phyloP scores from a whole-genome alignment of 2,329 filamentous ascomycete genomes.

The Phymatotrichopsis omnivora region DNA sequence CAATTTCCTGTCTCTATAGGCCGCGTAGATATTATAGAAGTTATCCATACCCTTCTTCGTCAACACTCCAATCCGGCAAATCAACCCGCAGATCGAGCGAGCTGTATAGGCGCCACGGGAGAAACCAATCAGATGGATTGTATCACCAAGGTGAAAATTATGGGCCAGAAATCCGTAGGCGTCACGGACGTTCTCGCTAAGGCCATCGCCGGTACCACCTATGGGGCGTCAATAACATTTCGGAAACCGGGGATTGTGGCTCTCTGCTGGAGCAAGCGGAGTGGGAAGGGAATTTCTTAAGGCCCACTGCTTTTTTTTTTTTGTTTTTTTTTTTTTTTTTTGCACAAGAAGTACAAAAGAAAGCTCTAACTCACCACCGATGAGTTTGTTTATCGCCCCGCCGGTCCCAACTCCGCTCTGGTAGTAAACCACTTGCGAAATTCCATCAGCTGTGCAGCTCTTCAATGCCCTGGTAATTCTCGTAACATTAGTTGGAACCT shows the following conservation, averaged over 20 bases:
- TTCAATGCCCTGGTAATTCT: slow-evolving; percentile 50
- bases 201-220: slow-evolving; percentile 28
- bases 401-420: slow-evolving; percentile 51
- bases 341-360: slow-evolving; percentile 3
- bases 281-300: not conserved
- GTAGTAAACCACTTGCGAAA: slow-evolving; percentile 50
- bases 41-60: slow-evolving; percentile 45
- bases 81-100: slow-evolving; percentile 47
- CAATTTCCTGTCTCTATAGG: slow-evolving; percentile 32
- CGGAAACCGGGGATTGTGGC: too few species aligned
- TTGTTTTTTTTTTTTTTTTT: slow-evolving; percentile 10
- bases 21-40: slow-evolving; percentile 48
- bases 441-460: slow-evolving; percentile 41
- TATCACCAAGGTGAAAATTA: slow-evolving; percentile 50
- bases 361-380: slow-evolving; percentile 22
- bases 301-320: too few species aligned
- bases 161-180: slow-evolving; percentile 53
- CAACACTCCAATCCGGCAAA: slow-evolving; percentile 43
- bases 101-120: slow-evolving; percentile 51
- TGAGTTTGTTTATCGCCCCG: slow-evolving; percentile 17
- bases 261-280: too few species aligned
- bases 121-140: slow-evolving; percentile 47
- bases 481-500: slow-evolving; percentile 43
- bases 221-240: slow-evolving; percentile 6
- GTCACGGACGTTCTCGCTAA: slow-evolving; percentile 44